These are phyloP conservation scores for Canariomyces notabilis DNA, from an alignment of 2,329 filamentous ascomycete species.

Conservation along the genomic window DNA sequence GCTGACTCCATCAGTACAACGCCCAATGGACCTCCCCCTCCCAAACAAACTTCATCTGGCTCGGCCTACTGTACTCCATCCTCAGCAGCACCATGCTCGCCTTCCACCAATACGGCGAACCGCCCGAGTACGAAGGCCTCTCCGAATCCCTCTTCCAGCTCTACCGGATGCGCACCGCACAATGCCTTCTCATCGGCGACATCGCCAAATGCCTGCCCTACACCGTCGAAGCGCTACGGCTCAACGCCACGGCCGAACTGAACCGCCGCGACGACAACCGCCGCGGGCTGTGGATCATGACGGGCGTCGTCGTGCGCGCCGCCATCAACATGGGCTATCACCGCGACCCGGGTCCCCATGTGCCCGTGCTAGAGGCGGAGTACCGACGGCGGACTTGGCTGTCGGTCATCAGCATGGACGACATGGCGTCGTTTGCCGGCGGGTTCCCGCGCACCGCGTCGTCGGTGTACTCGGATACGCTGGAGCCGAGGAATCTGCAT, in stretches of 20 bases:
- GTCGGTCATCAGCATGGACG: slow-evolving; percentile 44
- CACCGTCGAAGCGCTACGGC: slow-evolving; percentile 48
- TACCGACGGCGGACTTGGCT: slow-evolving; percentile 35
- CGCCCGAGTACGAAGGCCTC: slow-evolving; percentile 44
- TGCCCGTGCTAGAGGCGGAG: slow-evolving; percentile 42
- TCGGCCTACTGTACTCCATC: slow-evolving; percentile 49
- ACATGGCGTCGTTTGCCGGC: slow-evolving; percentile 48
- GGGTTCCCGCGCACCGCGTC: slow-evolving; percentile 46
- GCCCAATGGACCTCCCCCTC: slow-evolving; percentile 44
- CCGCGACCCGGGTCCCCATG: slow-evolving; percentile 35
- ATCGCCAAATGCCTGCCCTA: slow-evolving; percentile 46
- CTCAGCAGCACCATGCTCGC: slow-evolving; percentile 50
- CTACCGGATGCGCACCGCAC: slow-evolving; percentile 46
- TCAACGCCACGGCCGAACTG: slow-evolving; percentile 50
- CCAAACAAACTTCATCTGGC: slow-evolving; percentile 46
- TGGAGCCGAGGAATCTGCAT: slow-evolving; percentile 47
- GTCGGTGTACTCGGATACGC: slow-evolving; percentile 43
- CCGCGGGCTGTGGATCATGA: slow-evolving; percentile 45
- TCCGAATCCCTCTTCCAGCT: slow-evolving; percentile 44
- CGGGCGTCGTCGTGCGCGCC: slow-evolving; percentile 45
- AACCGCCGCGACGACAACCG: slow-evolving; percentile 47
- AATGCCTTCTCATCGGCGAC: slow-evolving; percentile 47
- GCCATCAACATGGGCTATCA: slow-evolving; percentile 53
- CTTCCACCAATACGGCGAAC: slow-evolving; percentile 48
- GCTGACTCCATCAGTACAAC: slow-evolving; percentile 37